A percentile compares a stretch with the other conserved stretches of the same genome.
These are phyloP conservation scores for Camellia japonica DNA, from an alignment of 148 eudicot species.

Conservation along the genomic window DNA sequence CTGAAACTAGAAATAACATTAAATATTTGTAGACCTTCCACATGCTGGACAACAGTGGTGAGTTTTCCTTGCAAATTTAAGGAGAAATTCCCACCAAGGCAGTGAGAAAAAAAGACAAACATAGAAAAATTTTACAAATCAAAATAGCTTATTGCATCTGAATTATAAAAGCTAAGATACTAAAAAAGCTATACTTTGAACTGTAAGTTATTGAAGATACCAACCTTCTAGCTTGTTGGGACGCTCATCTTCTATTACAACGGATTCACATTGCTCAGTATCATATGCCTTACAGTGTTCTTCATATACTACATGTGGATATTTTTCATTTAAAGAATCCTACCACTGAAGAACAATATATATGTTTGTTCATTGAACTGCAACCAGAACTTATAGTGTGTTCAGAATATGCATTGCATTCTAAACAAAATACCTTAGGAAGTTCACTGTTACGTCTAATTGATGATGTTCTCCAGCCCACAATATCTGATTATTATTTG, in stretches of 20 bases:
- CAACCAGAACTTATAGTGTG: constrained; percentile 8
- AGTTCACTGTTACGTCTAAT: constrained; percentile 78
- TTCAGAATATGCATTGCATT: neutral
- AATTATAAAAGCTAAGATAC: neutral
- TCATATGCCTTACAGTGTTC: constrained; percentile 50
- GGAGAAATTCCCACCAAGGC: neutral
- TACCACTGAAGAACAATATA: constrained; percentile 48
- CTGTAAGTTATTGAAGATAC: neutral
- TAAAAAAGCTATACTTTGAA: neutral
- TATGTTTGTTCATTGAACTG: constrained; percentile 15
- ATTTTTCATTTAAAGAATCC: constrained; percentile 43
- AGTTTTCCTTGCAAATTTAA: no score
- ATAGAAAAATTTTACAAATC: neutral
- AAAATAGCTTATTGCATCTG: neutral
- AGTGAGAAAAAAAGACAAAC: neutral
- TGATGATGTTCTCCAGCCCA: constrained; percentile 97
- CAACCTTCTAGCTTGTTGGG: constrained; percentile 43
- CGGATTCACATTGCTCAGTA: constrained; percentile 24
- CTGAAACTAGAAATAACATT: no score
- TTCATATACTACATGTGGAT: constrained; percentile 58
- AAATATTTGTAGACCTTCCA: neutral
- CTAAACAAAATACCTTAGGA: constrained; percentile 64
- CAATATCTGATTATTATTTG: constrained; percentile 58
- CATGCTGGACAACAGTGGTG: no score
- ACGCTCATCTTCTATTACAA: constrained; percentile 24